These are phyloP conservation scores for Hypholoma fasciculare DNA, from an alignment of 768 basidiomycete species.

Conservation along the genomic window DNA sequence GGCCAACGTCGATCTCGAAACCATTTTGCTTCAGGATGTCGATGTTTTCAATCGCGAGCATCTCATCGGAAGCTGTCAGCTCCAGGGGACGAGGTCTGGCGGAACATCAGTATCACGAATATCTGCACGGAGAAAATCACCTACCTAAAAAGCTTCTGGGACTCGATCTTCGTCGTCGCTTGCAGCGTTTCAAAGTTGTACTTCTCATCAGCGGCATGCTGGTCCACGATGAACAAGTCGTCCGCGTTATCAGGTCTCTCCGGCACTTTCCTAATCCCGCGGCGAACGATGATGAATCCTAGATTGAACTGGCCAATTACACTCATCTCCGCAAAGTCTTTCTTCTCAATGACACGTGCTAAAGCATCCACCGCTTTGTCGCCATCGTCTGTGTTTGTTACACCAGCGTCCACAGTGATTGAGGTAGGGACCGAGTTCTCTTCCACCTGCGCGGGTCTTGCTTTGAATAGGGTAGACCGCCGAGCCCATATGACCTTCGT, in stretches of 20 bases:
- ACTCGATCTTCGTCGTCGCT: slow-evolving; percentile 84
- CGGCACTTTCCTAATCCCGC: slow-evolving; percentile 30
- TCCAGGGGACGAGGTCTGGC: slow-evolving; percentile 75
- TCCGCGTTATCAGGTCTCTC: slow-evolving; percentile 45
- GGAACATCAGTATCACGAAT: neutral
- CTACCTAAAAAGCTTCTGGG: slow-evolving; percentile 82
- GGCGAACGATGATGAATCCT: slow-evolving; percentile 88
- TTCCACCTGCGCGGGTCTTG: neutral
- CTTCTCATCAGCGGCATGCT: slow-evolving; percentile 98
- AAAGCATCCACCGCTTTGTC: slow-evolving; percentile 64
- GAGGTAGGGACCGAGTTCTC: neutral
- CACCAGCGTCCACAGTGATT: slow-evolving; percentile 36
- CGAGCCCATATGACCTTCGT: slow-evolving; percentile 18
- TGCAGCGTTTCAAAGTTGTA: slow-evolving; percentile 97
- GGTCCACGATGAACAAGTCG: slow-evolving; percentile 95
- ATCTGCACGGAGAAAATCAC: slow-evolving; percentile 19
- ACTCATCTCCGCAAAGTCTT: slow-evolving; percentile 82
- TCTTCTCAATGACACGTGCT: slow-evolving; percentile 82
- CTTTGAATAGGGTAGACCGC: slow-evolving; percentile 6
- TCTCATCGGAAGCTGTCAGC: slow-evolving; percentile 86
- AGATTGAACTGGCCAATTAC: slow-evolving; percentile 94
- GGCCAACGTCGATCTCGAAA: slow-evolving; percentile 74
- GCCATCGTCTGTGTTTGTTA: slow-evolving; percentile 47
- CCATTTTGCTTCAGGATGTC: slow-evolving; percentile 86
- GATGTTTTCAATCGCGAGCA: slow-evolving; percentile 84